Evolutionary conservation across 2,329 filamentous ascomycete genomes (phyloP), one percentile per base, ranked within the genome.

Genomic region (Coniochaeta sp.): DNA sequence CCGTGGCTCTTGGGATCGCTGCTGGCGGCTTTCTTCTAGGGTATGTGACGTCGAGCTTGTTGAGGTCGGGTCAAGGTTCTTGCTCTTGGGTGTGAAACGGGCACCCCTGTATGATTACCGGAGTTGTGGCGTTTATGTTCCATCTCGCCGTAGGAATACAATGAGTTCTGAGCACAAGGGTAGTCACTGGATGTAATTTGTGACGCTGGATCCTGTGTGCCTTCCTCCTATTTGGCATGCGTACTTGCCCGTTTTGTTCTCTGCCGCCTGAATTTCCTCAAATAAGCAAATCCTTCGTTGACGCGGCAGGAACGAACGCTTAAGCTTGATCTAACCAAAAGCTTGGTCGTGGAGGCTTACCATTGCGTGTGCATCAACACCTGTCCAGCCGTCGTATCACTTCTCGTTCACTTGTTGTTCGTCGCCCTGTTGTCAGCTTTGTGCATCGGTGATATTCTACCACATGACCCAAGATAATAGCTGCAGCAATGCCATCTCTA

Each of bases 1-100:
- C 61, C 8, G 67, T 65, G 8, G 64, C 61, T 58, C 17, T 65
- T 19, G 54, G 57, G 9, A 62, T 71, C 36, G 65, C 64, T 4
- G 16, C 59, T 28, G 61, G 55, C n/a, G 68, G 69, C 30, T 69
- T 72, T 44, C 24, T 68, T n/a, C 10, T 62, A 1, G 65, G 66
- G 17, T 61, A 66, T 50, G 14, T 60, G 55, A 58, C 40, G 14
- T 47, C 42, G 56, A 59, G 58, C 58, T 57, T 30, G 52, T n/a
- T 57, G 60, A 44, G 24, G 19, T 24, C 7, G 14, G 16, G 3
- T 19, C 19, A 47, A 8, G 22, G 4, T 47, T 22, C 10, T 26
- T 26, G 19, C 19, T 14, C 17, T 14, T 47, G 19, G 42, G 19
- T 26, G 42, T 47, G 42, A 47, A 9, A 22, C 22, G 19, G 42